phyloP scores from a whole-genome alignment of 371 early-diverging fungal genomes.

The Gilbertella persicaria region DNA sequence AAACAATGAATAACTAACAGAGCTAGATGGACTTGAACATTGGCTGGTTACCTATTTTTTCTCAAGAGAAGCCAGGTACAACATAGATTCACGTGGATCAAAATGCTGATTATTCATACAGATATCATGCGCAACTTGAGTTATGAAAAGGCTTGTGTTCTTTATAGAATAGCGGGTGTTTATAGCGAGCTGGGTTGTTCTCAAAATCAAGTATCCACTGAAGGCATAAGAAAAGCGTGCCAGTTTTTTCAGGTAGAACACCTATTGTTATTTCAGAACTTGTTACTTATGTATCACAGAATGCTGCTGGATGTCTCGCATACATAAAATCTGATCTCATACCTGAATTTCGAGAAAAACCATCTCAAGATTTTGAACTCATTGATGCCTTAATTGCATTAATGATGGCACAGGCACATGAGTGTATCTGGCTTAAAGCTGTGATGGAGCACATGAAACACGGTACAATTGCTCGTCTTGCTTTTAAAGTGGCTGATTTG shows the following conservation, averaged over 20 bases:
- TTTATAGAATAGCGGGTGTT: constrained; percentile 84
- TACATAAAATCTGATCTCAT: constrained; percentile 57
- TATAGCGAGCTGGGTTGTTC: constrained; percentile 75
- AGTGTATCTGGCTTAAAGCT: constrained; percentile 84
- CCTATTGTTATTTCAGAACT: neutral
- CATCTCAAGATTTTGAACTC: constrained; percentile 64
- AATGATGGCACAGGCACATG: constrained; percentile 92
- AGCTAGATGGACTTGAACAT: constrained; percentile 20
- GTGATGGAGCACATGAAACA: constrained; percentile 78
- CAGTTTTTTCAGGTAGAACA: constrained; percentile 70
- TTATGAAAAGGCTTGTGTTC: constrained; percentile 81
- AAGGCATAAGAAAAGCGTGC: constrained; percentile 76
- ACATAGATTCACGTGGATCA: constrained; percentile 13
- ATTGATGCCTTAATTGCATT: constrained; percentile 65
- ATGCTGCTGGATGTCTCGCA: constrained; percentile 80
- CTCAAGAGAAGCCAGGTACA: constrained; percentile 20
- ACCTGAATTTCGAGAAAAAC: constrained; percentile 56
- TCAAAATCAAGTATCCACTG: constrained; percentile 65
- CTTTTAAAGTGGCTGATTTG: constrained; percentile 68
- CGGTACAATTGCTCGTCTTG: constrained; percentile 74
- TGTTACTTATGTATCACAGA: no score
- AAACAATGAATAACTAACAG: no score
- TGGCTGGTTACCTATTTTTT: constrained; percentile 26
- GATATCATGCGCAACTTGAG: constrained; percentile 54
- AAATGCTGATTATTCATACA: constrained; percentile 10